A percentile compares a stretch with the other conserved stretches of the same genome.
phyloP scores from a whole-genome alignment of 192 early-diverging fungal genomes.

The Rhizoclosmatium sp. region DNA sequence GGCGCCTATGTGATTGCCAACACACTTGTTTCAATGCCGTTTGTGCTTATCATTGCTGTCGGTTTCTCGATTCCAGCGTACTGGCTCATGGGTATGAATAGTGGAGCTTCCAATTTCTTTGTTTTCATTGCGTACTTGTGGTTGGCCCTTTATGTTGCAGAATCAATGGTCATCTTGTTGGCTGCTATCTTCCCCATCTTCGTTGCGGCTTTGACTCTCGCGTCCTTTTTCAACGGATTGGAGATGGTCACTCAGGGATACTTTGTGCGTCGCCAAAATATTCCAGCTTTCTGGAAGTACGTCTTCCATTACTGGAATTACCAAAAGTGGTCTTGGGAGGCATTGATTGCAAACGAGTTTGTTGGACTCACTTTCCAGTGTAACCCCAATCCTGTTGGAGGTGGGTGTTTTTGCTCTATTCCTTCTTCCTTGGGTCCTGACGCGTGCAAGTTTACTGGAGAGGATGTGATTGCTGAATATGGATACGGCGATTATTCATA shows the following conservation, averaged over 20 bases:
- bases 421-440: conserved; percentile 6
- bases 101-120: conserved; percentile 46
- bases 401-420: conserved; percentile 21
- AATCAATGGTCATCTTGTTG: conserved; percentile 45
- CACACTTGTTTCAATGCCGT: conserved; percentile 45
- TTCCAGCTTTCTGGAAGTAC: conserved; percentile 42
- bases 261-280: conserved; percentile 35
- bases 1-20: conserved; percentile 48
- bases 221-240: conserved; percentile 36
- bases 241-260: conserved; percentile 45
- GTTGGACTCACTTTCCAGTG: conserved; percentile 27
- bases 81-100: conserved; percentile 31
- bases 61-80: conserved; percentile 45
- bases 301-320: conserved; percentile 47
- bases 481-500: conserved; percentile 4
- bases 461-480: conserved; percentile 30
- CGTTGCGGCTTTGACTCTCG: conserved; percentile 48
- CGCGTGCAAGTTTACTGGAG: conserved; percentile 30
- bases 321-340: conserved; percentile 40
- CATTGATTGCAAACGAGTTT: conserved; percentile 35
- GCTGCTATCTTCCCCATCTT: conserved; percentile 49
- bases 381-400: neutral
- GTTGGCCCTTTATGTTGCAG: conserved; percentile 48
- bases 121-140: conserved; percentile 48
- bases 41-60: conserved; percentile 42